Percentiles rank a stretch among this genome's conserved stretches.
Evolutionary conservation across 257 asterid species (phyloP).

Genomic region (Solanum clarkiae): DNA sequence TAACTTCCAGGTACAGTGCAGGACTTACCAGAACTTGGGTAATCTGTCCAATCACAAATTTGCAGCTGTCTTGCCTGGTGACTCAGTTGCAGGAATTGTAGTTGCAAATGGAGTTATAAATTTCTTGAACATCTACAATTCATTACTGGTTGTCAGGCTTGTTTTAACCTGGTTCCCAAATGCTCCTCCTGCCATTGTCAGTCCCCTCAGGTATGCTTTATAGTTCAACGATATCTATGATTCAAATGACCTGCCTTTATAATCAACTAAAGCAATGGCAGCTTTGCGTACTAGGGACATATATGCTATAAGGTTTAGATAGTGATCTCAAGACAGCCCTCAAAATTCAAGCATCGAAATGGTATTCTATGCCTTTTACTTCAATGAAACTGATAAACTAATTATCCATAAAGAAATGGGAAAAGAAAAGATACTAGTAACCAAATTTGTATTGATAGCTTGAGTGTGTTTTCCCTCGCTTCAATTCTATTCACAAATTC

Average conservation of each 20-base stretch:
- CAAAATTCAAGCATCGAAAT: not conserved
- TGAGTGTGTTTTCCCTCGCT: not conserved
- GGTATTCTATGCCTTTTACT: not conserved
- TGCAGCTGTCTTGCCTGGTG: conserved; percentile 85
- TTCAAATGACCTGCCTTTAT: not conserved
- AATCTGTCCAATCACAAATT: conserved; percentile 30
- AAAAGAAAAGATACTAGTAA: not conserved
- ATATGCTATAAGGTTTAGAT: not conserved
- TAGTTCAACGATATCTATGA: not conserved
- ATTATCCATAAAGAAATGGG: not conserved
- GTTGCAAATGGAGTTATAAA: conserved; percentile 59
- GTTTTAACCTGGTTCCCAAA: conserved; percentile 93
- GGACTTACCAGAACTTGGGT: conserved; percentile 16
- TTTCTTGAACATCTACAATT: conserved; percentile 77
- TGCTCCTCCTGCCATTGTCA: conserved; percentile 76
- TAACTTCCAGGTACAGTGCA: conserved; percentile 33
- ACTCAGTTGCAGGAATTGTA: conserved; percentile 72
- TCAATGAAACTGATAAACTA: not conserved
- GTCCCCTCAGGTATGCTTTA: conserved; percentile 61
- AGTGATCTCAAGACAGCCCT: not conserved
- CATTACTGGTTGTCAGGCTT: conserved; percentile 63
- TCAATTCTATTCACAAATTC: not conserved
- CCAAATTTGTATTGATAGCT: not conserved
- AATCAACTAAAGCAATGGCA: not conserved
- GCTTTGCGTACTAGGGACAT: not conserved